Evolutionary conservation across 768 basidiomycete species (phyloP).

Genomic region (Suillus weaverae): DNA sequence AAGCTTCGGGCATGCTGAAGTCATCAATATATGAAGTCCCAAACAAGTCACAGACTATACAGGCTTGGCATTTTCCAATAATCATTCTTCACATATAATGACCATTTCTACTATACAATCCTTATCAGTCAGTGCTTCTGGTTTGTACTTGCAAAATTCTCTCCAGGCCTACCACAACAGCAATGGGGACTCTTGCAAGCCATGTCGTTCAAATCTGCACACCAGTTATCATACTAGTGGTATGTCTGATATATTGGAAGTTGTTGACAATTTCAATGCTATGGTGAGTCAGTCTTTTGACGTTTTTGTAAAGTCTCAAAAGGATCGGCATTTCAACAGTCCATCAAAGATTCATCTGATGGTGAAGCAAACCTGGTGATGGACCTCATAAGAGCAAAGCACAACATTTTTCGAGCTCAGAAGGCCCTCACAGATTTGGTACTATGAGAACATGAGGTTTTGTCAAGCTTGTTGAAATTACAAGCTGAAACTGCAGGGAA

Average conservation of each 20-base stretch:
- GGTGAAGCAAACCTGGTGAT: background rate
- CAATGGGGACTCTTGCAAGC: background rate
- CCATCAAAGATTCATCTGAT: background rate
- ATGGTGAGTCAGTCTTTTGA: background rate
- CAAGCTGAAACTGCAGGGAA: too few species aligned
- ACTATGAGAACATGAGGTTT: background rate
- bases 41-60: background rate
- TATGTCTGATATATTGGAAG: background rate
- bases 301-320: too few species aligned
- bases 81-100: background rate
- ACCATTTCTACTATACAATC: background rate
- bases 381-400: background rate
- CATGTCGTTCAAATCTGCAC: background rate
- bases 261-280: background rate
- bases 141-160: background rate
- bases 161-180: background rate
- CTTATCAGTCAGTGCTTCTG: background rate
- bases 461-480: too few species aligned
- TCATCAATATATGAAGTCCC: background rate
- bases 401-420: background rate
- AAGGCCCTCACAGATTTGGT: background rate
- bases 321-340: background rate
- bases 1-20: background rate
- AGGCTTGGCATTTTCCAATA: background rate
- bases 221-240: background rate